Evolutionary conservation across 805 yeast genomes (phyloP), one percentile per base, ranked within the genome.

Genomic region (Wickerhamiella allomyrinae): DNA sequence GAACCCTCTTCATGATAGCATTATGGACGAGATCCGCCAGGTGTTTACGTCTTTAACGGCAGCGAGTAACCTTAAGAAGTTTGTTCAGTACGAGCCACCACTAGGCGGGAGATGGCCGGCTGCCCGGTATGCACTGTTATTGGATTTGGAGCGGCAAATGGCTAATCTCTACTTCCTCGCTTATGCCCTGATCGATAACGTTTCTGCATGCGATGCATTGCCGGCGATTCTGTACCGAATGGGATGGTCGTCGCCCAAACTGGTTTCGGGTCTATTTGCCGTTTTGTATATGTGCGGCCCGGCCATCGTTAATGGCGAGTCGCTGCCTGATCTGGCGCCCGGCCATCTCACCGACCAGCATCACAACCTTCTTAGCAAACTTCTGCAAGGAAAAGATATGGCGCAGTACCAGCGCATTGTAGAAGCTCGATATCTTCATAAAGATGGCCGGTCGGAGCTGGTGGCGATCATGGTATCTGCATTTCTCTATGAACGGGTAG

Each of bases 81-180:
- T 54, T 13, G 41, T 58, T 11, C 44, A 51, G 11, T 60, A 45
- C 39, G 65, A 60, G 48, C 65, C 65, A 0, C 55, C 59, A 2
- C 34, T 60, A 22, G 46, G 53, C 2, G 65, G 65, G 3, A 38
- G 43, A 4, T 60, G 61, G 53, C 65, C 65, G 6, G 46, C 50
- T 3, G 49, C 52, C 3, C 49, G 55, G 23, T 60, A 60, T 42
- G 43, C 46, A 35, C 46, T 57, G 23, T 49, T 60, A 27, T 44
- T 57, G 17, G 41, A 46, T 8, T 47, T 53, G 9, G 46, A 47
- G 6, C 41, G 42, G 7, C 62, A 60, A 34, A 14, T 57, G 14
- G 39, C 53, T 6, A 49, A 54, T 41, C 40, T 60, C 23, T 51
- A 47, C 53, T 27, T 42, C 53, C 24, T 34, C 51, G 11, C 58